Conservation (phyloP, 2,329 filamentous ascomycete species). For the Calonectria hawksworthii region DNA sequence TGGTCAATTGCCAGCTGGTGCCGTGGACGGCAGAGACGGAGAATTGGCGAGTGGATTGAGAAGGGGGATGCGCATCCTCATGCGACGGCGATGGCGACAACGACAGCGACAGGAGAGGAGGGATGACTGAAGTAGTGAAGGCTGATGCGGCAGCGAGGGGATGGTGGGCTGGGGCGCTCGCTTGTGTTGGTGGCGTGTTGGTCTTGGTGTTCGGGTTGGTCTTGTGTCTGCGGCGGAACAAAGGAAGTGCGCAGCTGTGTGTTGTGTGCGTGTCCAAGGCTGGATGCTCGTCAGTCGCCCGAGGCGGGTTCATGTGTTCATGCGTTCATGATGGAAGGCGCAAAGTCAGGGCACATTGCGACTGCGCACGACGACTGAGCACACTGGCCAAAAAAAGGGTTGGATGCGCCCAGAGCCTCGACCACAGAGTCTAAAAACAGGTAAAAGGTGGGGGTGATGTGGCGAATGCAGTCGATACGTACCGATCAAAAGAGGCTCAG, state of each 20-base stretch:
- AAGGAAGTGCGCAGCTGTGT: neutral
- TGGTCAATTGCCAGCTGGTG: neutral
- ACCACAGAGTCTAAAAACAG: slow-evolving; percentile 2
- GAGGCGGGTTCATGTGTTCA: neutral
- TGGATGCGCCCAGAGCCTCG: slow-evolving; percentile 3
- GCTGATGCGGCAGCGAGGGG: neutral
- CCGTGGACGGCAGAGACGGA: neutral
- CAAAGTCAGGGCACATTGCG: slow-evolving; percentile 8
- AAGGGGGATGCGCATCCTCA: slow-evolving; percentile 3
- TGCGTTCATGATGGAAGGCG: slow-evolving; percentile 1
- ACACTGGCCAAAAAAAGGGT: neutral
- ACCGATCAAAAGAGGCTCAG: neutral
- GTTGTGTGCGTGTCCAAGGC: neutral
- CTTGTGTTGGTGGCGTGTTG: neutral
- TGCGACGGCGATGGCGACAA: neutral
- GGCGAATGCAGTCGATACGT: slow-evolving; percentile 9
- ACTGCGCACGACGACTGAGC: slow-evolving; percentile 1
- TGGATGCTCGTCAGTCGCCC: neutral
- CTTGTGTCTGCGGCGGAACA: neutral
- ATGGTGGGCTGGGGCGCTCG: neutral
- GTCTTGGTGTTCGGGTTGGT: neutral
- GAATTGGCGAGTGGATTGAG: neutral
- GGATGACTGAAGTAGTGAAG: neutral
- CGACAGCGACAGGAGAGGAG: neutral
- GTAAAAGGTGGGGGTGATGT: slow-evolving; percentile 8